Evolutionary conservation across 495 filamentous ascomycete genomes (phyloP).

Genomic region (Aeminium ludgeri): DNA sequence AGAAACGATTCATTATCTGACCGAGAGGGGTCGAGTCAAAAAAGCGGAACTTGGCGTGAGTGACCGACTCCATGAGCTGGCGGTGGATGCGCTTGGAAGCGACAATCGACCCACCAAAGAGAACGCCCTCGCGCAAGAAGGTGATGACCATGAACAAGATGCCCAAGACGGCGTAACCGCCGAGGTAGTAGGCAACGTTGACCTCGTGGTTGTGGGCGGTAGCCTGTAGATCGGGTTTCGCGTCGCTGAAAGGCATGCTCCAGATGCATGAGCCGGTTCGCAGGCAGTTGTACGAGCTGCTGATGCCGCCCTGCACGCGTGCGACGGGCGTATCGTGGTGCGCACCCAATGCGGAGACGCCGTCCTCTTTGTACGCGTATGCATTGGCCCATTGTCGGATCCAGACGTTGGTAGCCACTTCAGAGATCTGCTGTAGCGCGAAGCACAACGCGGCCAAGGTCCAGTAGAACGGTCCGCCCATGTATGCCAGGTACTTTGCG

Average conservation of each 20-base stretch:
- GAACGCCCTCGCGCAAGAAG: slow-evolving; percentile 58
- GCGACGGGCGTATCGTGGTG: slow-evolving; percentile 18
- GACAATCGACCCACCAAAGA: slow-evolving; percentile 83
- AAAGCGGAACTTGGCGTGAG: slow-evolving; percentile 86
- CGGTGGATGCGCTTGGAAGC: slow-evolving; percentile 78
- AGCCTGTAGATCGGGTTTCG: neutral
- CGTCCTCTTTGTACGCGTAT: slow-evolving; percentile 26
- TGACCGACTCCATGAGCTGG: slow-evolving; percentile 58
- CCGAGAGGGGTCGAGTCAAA: slow-evolving; percentile 95
- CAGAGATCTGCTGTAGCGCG: slow-evolving; percentile 59
- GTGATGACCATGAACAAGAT: slow-evolving; percentile 56
- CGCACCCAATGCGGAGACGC: slow-evolving; percentile 19
- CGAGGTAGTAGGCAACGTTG: slow-evolving; percentile 67
- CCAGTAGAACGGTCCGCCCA: slow-evolving; percentile 97
- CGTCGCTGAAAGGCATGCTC: slow-evolving; percentile 20
- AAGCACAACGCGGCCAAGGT: slow-evolving; percentile 55
- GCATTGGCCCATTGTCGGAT: slow-evolving; percentile 76
- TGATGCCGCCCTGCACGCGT: slow-evolving; percentile 20
- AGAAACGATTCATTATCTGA: slow-evolving; percentile 97
- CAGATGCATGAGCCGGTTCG: slow-evolving; percentile 28
- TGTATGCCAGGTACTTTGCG: slow-evolving; percentile 63
- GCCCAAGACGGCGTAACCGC: slow-evolving; percentile 65
- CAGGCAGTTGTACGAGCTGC: slow-evolving; percentile 21
- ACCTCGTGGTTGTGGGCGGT: slow-evolving; percentile 32
- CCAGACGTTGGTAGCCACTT: slow-evolving; percentile 81